Percentiles rank a stretch among this genome's conserved stretches.
phyloP scores from a whole-genome alignment of 2,329 filamentous ascomycete genomes.

The Cladosporium sp. region DNA sequence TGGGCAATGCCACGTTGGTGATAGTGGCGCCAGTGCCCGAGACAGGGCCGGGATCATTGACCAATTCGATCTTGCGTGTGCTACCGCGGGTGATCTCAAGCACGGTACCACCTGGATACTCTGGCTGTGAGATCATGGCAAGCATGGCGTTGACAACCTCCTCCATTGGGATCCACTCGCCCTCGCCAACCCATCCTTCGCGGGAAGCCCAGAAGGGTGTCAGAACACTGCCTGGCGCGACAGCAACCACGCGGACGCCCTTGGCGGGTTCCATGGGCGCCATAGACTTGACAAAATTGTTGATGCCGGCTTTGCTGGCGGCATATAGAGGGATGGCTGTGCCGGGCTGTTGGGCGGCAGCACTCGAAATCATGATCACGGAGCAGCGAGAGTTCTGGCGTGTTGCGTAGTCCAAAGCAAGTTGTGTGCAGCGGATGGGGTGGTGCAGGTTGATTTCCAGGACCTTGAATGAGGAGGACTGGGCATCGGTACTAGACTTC shows the following conservation, averaged over 20 bases:
- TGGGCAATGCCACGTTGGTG: constrained; percentile 3
- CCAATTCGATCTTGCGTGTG: constrained; percentile 10
- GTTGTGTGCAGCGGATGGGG: constrained; percentile 45
- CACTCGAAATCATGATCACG: constrained; percentile 42
- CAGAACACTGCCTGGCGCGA: constrained; percentile 59
- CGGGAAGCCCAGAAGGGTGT: constrained; percentile 37
- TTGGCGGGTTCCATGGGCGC: constrained; percentile 46
- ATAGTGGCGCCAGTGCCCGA: constrained; percentile 12
- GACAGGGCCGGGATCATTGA: constrained; percentile 14
- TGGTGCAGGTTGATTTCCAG: constrained; percentile 48
- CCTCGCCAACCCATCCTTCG: constrained; percentile 9
- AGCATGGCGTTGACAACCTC: constrained; percentile 22
- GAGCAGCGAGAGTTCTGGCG: constrained; percentile 13
- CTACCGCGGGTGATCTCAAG: constrained; percentile 16
- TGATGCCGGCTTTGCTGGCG: constrained; percentile 44
- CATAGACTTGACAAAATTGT: constrained; percentile 49
- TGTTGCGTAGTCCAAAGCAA: constrained; percentile 42
- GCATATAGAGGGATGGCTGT: constrained; percentile 42
- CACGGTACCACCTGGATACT: constrained; percentile 18
- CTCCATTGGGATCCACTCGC: constrained; percentile 18
- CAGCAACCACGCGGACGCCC: constrained; percentile 57
- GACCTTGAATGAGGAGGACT: constrained; percentile 26
- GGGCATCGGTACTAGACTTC: constrained; percentile 13
- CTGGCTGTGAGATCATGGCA: constrained; percentile 18
- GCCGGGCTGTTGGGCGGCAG: constrained; percentile 42